phyloP scores from a whole-genome alignment of 305 asterid genomes.

The Fraxinus xanthoxyloides region DNA sequence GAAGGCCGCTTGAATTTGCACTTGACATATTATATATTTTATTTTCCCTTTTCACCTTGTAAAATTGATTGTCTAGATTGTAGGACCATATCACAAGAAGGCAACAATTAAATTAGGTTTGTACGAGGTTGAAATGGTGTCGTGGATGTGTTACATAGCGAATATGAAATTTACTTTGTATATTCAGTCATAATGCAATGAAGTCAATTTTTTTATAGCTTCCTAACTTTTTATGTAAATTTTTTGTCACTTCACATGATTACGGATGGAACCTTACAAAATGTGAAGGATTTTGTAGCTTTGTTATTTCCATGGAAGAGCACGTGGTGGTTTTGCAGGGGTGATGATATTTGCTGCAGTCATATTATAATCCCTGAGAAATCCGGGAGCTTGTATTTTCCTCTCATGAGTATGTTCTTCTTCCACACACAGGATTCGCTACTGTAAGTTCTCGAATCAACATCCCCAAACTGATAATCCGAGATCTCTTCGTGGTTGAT shows the following conservation, averaged over 20 bases:
- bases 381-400: constrained; percentile 86
- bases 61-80: not conserved
- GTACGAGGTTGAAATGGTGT: not conserved
- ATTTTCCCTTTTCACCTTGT: constrained; percentile 17
- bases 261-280: not conserved
- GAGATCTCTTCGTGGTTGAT: constrained; percentile 46
- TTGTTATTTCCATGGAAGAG: constrained; percentile 61
- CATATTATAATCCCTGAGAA: constrained; percentile 84
- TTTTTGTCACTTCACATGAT: constrained; percentile 1
- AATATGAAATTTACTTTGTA: not conserved
- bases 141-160: not conserved
- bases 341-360: constrained; percentile 57
- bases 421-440: constrained; percentile 67
- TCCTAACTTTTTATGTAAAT: not conserved
- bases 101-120: not conserved
- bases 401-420: constrained; percentile 89
- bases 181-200: not conserved
- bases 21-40: constrained; percentile 19
- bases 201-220: not conserved
- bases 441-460: constrained; percentile 42
- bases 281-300: not conserved
- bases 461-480: constrained; percentile 41
- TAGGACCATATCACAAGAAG: not conserved
- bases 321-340: constrained; percentile 35
- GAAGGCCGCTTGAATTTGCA: constrained; percentile 32